Evolutionary conservation across 2,329 filamentous ascomycete genomes (phyloP).

Genomic region (Mycosphaerelloides madeirae): DNA sequence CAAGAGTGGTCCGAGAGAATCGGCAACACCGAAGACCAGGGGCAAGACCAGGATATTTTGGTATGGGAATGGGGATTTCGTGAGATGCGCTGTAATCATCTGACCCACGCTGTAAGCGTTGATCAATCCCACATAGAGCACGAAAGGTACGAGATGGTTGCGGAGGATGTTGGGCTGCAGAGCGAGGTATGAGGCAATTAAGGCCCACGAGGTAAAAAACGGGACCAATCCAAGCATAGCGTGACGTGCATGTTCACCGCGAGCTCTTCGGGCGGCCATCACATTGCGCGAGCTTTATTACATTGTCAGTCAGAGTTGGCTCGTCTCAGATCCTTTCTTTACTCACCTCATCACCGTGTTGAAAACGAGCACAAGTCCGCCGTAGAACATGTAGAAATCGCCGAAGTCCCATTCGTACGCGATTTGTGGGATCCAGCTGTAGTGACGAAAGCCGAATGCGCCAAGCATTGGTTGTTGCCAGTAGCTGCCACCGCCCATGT

Average conservation of each 20-base stretch:
- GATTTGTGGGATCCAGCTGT: slow-evolving; percentile 59
- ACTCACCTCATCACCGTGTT: slow-evolving; percentile 69
- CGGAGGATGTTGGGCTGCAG: slow-evolving; percentile 80
- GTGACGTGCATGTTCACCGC: slow-evolving; percentile 65
- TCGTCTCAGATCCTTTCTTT: not conserved
- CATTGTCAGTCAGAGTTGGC: not conserved
- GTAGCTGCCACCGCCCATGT: slow-evolving; percentile 78
- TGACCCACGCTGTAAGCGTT: slow-evolving; percentile 88
- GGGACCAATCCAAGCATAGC: slow-evolving; percentile 80
- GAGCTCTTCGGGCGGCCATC: slow-evolving; percentile 69
- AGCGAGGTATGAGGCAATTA: slow-evolving; percentile 73
- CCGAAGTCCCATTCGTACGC: slow-evolving; percentile 81
- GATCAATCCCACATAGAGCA: slow-evolving; percentile 79
- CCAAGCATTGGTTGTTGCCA: slow-evolving; percentile 81
- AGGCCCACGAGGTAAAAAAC: slow-evolving; percentile 70
- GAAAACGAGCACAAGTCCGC: slow-evolving; percentile 71
- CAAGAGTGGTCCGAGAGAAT: slow-evolving; percentile 70
- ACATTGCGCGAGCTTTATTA: slow-evolving; percentile 67
- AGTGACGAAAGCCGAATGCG: slow-evolving; percentile 63
- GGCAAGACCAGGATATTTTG: slow-evolving; percentile 79
- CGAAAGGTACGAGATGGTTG: slow-evolving; percentile 81
- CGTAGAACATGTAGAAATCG: slow-evolving; percentile 89
- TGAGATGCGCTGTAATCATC: slow-evolving; percentile 92
- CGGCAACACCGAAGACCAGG: slow-evolving; percentile 70
- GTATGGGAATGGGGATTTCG: slow-evolving; percentile 83